phyloP scores from a whole-genome alignment of 306 rosid species.

The Malus sylvestris region DNA sequence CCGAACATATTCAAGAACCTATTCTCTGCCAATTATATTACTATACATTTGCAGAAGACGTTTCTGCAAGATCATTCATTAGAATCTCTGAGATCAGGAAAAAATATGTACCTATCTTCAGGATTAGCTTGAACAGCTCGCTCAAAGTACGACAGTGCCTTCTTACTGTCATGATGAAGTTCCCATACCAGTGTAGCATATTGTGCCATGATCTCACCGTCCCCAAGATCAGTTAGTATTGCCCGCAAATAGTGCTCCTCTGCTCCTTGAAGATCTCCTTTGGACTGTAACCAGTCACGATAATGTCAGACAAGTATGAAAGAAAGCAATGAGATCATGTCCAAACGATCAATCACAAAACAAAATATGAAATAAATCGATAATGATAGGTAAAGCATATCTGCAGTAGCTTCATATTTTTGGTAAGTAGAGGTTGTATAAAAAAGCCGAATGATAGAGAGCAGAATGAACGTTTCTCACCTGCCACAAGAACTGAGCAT shows the following conservation, averaged over 20 bases:
- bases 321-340: neutral
- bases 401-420: neutral
- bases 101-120: constrained; percentile 46
- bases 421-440: neutral
- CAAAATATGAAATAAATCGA: neutral
- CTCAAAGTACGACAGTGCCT: constrained; percentile 47
- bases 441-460: neutral
- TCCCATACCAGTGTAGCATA: constrained; percentile 80
- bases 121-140: constrained; percentile 58
- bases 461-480: constrained; percentile 27
- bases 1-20: neutral
- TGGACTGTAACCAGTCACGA: constrained; percentile 41
- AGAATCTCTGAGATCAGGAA: neutral
- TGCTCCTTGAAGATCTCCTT: constrained; percentile 59
- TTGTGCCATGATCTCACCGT: constrained; percentile 54
- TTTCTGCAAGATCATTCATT: neutral
- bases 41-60: too few species aligned
- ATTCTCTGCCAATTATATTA: too few species aligned
- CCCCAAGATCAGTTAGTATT: constrained; percentile 49
- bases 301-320: neutral
- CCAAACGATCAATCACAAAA: neutral
- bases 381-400: neutral
- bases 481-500: constrained; percentile 65
- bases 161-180: constrained; percentile 49
- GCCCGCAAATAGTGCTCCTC: constrained; percentile 55